Base-by-base conservation (phyloP, 129 eudicot genomes). In the Rutidosis leptorrhynchoides region DNA sequence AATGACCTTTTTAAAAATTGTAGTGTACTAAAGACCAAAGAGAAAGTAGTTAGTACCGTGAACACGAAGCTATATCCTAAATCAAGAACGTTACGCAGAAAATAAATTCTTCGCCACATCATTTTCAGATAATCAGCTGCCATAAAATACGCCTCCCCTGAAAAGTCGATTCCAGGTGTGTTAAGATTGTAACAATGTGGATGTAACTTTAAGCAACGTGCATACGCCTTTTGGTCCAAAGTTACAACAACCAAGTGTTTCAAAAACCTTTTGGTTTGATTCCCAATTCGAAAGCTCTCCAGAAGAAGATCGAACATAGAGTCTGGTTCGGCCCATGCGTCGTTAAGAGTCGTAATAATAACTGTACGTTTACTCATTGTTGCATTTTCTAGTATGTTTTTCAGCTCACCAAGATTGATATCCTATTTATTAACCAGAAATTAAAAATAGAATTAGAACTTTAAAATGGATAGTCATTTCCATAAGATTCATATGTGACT, bases 51-150 rank as follows among this genome's bases (percentile, higher is more conserved):
- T 4, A 56, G 56, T 58, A 70, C 67, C 74, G 74, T 57, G 74
- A 70, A 70, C 58, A 70, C 74, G 29, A 70, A 70, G 57, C 45
- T 58, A 58, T 70, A 70, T 33, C 74, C 74, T 57, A 70, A 58
- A 27, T 43, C 58, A 42, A 70, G 66, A 58, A 58, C 74, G 0
- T 12, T 42, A 21, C 58, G 29, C 20, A 70, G 74, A 40, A 70
- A 70, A 37, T 70, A 66, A n/a, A 70, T 70, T 70, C 46, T 43
- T 57, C 58, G 42, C 74, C 74, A 70, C 57, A 70, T 28, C 58
- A 70, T 58, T 51, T 70, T 70, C 66, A 70, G 26, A 70, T 70
- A 70, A 20, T 70, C 58, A 0, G 66, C 45, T 42, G 46, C 66
- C 74, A 70, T 70, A 59, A 58, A 70, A 58, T 25, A 70, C 6